Evolutionary conservation across 2,329 filamentous ascomycete species (phyloP), one percentile per base, ranked within the genome.

Genomic region (Arachnopeziza araneosa): DNA sequence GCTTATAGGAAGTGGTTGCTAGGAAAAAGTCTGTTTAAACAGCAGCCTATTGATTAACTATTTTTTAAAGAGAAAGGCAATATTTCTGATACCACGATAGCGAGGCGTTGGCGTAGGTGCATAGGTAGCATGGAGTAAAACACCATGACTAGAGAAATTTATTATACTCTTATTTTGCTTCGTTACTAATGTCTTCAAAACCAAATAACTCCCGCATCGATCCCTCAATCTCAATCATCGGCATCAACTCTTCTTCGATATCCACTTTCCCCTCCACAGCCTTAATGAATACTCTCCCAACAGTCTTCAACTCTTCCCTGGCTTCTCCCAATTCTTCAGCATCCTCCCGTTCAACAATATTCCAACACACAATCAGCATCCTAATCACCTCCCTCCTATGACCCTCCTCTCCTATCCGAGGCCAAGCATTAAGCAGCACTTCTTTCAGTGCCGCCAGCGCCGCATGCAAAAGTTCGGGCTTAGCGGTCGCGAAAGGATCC

Each of bases 21-120:
- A 63, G 93, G 93, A 21, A 98, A 97, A 78, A 96, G 91, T 69
- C 82, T 98, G 69, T 98, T 98, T 74, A 98, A 98, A 76, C 93
- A 97, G 79, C 85, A 88, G 74, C 85, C 87, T 52, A 79, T 81
- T 65, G 79, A 81, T 70, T 73, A 30, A 60, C 14, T 22, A n/a
- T 23, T 12, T n/a, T 24, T 22, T 10, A 44, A 44, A 12, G 36
- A 44, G 10, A 44, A 44, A 19, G 4, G 10, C 12, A 12, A 17
- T 32, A 7, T 52, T 52, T 10, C 9, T 52, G 50, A 14, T 21
- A 22, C 9, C 50, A 52, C 22, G n/a, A 22, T 10, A 52, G 24
- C 21, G 50, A 52, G 50, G 50, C 8, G 24, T 23, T 22, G 14
- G 14, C 5, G 48, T 6, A 22, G 24, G 50, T 52, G 50, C 21